These are phyloP conservation scores for Ogataea paradorogensis DNA, from an alignment of 805 yeast genomes.

Conservation along the genomic window DNA sequence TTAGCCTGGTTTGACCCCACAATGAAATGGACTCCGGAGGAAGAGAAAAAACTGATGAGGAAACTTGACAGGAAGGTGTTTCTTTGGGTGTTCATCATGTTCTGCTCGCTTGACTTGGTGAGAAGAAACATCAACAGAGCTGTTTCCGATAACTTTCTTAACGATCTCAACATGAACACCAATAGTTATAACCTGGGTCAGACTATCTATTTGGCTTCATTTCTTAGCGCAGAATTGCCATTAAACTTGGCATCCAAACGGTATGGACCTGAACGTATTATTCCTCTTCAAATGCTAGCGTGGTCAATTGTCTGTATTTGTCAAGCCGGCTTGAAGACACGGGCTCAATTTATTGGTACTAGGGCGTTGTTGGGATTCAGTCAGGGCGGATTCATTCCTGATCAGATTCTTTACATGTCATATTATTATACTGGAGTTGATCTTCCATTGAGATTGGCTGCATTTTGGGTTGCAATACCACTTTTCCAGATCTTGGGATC, in stretches of 20 bases:
- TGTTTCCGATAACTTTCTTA: constrained; percentile 50
- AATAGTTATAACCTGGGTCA: constrained; percentile 56
- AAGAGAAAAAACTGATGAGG: constrained; percentile 44
- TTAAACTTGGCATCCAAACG: constrained; percentile 60
- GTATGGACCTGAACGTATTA: constrained; percentile 61
- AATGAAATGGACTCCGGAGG: constrained; percentile 34
- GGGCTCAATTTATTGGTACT: constrained; percentile 43
- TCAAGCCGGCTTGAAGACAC: constrained; percentile 44
- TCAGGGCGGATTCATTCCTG: constrained; percentile 71
- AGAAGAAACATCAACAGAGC: constrained; percentile 54
- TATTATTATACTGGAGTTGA: constrained; percentile 62
- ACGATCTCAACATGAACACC: constrained; percentile 50
- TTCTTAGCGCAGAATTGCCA: constrained; percentile 57
- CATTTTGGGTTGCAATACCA: constrained; percentile 56
- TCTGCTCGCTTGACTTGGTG: constrained; percentile 54
- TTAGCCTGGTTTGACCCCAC: constrained; percentile 35
- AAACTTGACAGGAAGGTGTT: constrained; percentile 55
- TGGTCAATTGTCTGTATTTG: constrained; percentile 57
- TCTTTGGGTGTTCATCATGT: constrained; percentile 56
- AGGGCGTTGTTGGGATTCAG: constrained; percentile 52
- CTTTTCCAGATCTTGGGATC: constrained; percentile 44
- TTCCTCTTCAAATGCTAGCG: constrained; percentile 51
- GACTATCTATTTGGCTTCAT: constrained; percentile 49
- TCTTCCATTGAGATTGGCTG: constrained; percentile 53
- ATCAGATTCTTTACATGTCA: constrained; percentile 57